Percentiles rank a stretch among this genome's conserved stretches.
Conservation (phyloP, 2,329 filamentous ascomycete genomes). For the Diaporthe nobilis region DNA sequence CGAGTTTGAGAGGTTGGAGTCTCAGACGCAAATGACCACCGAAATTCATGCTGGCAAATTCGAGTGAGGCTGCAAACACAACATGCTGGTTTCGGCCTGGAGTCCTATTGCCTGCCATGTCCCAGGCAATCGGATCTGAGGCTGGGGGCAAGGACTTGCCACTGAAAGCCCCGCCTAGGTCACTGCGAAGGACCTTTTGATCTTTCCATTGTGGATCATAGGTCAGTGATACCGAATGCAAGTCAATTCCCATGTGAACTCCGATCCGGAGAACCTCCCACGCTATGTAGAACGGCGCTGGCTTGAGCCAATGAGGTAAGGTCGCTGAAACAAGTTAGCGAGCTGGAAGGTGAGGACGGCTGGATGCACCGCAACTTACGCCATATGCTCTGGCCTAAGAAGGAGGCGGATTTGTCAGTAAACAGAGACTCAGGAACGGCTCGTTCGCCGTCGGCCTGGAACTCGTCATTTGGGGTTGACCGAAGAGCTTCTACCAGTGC, state of each 20-base stretch:
- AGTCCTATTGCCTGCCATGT: background rate
- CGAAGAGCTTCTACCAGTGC: background rate
- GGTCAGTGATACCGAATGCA: conserved; percentile 51
- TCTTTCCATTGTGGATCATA: conserved; percentile 60
- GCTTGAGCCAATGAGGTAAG: conserved; percentile 56
- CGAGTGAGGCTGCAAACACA: conserved; percentile 59
- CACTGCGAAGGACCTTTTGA: conserved; percentile 59
- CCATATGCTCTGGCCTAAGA: background rate
- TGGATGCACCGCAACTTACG: background rate
- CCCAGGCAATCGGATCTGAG: background rate
- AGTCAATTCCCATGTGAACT: conserved; percentile 59
- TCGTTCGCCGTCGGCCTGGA: background rate
- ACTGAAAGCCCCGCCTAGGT: conserved; percentile 59
- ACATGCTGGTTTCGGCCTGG: conserved; percentile 49
- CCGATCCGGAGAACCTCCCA: conserved; percentile 68
- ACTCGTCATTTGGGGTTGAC: background rate
- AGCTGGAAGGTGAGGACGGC: background rate
- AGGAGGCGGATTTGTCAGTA: background rate
- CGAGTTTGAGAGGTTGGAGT: conserved; percentile 64
- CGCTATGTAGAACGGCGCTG: conserved; percentile 62
- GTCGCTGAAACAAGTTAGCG: conserved; percentile 48
- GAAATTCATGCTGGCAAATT: conserved; percentile 50
- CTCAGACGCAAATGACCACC: conserved; percentile 61
- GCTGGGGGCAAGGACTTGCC: conserved; percentile 62
- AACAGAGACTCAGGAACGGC: background rate